Base-by-base conservation (phyloP, 2,329 filamentous ascomycete genomes). In the Ophiostoma sp. region DNA sequence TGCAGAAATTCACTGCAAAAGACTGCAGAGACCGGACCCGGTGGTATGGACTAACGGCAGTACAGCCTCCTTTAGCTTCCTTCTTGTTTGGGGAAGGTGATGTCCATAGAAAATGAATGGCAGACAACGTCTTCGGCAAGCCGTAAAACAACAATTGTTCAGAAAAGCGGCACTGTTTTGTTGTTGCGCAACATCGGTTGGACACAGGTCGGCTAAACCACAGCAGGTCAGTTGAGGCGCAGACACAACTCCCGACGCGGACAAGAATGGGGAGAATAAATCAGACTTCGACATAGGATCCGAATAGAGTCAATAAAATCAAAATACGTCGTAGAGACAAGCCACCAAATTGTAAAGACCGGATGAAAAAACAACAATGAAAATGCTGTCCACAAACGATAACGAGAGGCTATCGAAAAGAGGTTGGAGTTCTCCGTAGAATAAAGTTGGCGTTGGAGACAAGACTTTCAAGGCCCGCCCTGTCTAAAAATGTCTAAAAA, bases 401-500 rank as follows among this genome's bases (percentile, higher is more conserved):
- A 55, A 55, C n/a, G 50, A 25, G 50, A 25, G n/a, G 22, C 50
- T 48, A 2, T 48, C 2, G 15, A 48, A 48, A 42, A n/a, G 59
- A 64, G 59, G 61, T 45, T 66, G 36, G 36, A 9, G 36, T 59
- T 8, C 8, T 33, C 25, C 36, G 36, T 36, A 22, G 15, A 42
- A 42, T 64, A 42, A 36, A 36, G n/a, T n/a, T n/a, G n/a, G n/a
- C n/a, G 33, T 42, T 64, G 59, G 59, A 55, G 22, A 36, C 25
- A 33, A 33, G 70, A 42, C 9, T n/a, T 4, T 22, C 11, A 50
- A 33, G 63, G 45, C n/a, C 68, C 48, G 50, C 68, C 15, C 2
- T 42, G 33, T 66, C 61, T 66, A 69, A 66, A 61, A 72, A 72
- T 42, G 33, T 66, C 61, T 66, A 69, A 66, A 61, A 72, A 72